Conservation (phyloP, 2,329 filamentous ascomycete genomes). For the Phyllosticta ampelicida region DNA sequence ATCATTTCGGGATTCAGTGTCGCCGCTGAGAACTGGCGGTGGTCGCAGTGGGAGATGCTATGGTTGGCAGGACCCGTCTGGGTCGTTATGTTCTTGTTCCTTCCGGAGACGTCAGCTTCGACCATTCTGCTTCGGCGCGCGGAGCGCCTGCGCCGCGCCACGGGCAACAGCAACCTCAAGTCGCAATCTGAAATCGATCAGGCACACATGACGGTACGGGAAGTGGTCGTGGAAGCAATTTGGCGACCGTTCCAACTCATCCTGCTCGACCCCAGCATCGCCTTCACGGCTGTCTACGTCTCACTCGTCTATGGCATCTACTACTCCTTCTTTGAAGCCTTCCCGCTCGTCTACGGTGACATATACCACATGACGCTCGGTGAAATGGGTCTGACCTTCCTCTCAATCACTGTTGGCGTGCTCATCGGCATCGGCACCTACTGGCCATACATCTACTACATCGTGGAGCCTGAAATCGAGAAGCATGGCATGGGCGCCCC, state of each 20-base stretch:
- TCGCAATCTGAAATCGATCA: conserved; percentile 55
- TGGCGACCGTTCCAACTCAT: conserved; percentile 35
- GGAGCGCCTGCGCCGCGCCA: conserved; percentile 33
- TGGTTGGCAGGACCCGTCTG: conserved; percentile 17
- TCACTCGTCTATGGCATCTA: conserved; percentile 15
- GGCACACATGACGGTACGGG: conserved; percentile 37
- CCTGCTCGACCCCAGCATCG: conserved; percentile 27
- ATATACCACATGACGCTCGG: conserved; percentile 31
- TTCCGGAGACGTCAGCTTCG: conserved; percentile 18
- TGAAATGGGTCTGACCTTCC: conserved; percentile 23
- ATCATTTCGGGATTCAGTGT: conserved; percentile 18
- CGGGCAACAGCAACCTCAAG: conserved; percentile 44
- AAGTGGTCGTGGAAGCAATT: conserved; percentile 28
- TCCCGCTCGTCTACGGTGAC: conserved; percentile 31
- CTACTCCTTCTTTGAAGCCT: conserved; percentile 18
- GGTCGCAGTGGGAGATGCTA: conserved; percentile 19
- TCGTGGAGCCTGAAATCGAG: conserved; percentile 16
- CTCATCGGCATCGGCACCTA: conserved; percentile 16
- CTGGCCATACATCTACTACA: conserved; percentile 16
- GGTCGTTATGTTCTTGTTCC: conserved; percentile 16
- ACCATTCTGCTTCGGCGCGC: conserved; percentile 20
- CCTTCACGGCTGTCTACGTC: conserved; percentile 15
- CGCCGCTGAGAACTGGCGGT: conserved; percentile 16
- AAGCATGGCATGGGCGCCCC: conserved; percentile 17
- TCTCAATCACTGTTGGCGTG: conserved; percentile 22